A percentile compares a stretch with the other conserved stretches of the same genome.
These are phyloP conservation scores for Urtica urens DNA, from an alignment of 306 rosid genomes.

Conservation along the genomic window DNA sequence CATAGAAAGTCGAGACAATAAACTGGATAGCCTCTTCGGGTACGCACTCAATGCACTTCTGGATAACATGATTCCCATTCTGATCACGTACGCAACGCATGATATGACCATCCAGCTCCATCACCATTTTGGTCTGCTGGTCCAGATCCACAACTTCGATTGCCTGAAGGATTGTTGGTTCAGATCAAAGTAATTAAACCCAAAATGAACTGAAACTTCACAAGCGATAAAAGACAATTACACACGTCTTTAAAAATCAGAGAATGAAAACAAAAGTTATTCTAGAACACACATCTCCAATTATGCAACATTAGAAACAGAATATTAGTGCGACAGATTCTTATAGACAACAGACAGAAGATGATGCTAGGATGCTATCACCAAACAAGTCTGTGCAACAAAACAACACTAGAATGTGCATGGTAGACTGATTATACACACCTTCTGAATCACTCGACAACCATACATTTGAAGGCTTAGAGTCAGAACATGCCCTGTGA, in stretches of 20 bases:
- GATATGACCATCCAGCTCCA: constrained; percentile 74
- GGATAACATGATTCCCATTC: constrained; percentile 95
- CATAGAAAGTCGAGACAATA: constrained; percentile 74
- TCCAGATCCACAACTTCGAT: constrained; percentile 86
- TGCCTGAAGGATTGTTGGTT: constrained; percentile 43
- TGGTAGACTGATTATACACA: constrained; percentile 13
- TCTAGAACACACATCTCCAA: too few relatives aligned
- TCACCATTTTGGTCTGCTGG: constrained; percentile 81
- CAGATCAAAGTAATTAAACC: background rate
- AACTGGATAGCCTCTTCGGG: constrained; percentile 79
- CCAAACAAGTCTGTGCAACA: background rate
- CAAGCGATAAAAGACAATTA: background rate
- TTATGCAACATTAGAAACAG: too few relatives aligned
- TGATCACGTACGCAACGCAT: constrained; percentile 99
- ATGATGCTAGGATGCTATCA: background rate
- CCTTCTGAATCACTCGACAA: constrained; percentile 96
- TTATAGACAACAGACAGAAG: background rate
- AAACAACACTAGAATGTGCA: background rate
- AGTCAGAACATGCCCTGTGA: constrained; percentile 66
- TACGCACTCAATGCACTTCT: constrained; percentile 91
- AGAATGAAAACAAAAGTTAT: background rate
- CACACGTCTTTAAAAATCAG: background rate
- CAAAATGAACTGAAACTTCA: background rate
- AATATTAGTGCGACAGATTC: too few relatives aligned
- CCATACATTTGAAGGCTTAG: constrained; percentile 99